Evolutionary conservation across 2,329 filamentous ascomycete genomes (phyloP), one percentile per base, ranked within the genome.

Genomic region (Didymella lethalis): DNA sequence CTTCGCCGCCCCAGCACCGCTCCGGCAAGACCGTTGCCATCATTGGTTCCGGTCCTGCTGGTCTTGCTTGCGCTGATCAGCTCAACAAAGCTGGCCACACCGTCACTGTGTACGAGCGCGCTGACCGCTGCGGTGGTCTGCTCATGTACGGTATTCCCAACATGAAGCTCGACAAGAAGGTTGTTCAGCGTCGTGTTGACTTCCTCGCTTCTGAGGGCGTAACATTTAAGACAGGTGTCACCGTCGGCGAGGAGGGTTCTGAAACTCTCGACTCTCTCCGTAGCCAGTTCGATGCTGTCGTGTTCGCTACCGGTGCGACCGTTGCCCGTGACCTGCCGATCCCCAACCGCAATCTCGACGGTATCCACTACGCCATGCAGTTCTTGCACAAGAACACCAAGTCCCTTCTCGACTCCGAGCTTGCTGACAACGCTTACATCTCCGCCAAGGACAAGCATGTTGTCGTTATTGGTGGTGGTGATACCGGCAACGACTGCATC

Each of bases 91-190:
- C 91, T 69, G 94, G 94, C 28, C 94, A 98, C 81, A 81, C 76
- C 4, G 92, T 97, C 54, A 97, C 92, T 12, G 87, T 98, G 18
- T 97, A 95, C 74, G 94, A 98, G 84, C 92, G 94, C 65, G 88
- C 93, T 60, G 94, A 98, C 75, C 92, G 94, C 65, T 83, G 90
- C 57, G 94, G 94, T 80, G 94, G 94, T 78, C 84, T 98, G 54
- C 86, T 98, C 72, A 97, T 97, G 94, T 97, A 98, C 75, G 94
- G 94, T 68, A 98, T 98, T 68, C 94, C 94, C 67, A 98, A 98
- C 84, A 98, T 98, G 94, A 98, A 98, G 84, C 90, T 98, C 41
- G 94, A 98, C 83, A 98, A 98, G 86, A 92, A 92, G 75, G 89
- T 97, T 64, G 94, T 98, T 61, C 94, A 97, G 84, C 91, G 94